A percentile compares a stretch with the other conserved stretches of the same genome.
Evolutionary conservation across 225 moss, liverwort and hornwort species (phyloP).

Genomic region (Antitrichia curtipendula): DNA sequence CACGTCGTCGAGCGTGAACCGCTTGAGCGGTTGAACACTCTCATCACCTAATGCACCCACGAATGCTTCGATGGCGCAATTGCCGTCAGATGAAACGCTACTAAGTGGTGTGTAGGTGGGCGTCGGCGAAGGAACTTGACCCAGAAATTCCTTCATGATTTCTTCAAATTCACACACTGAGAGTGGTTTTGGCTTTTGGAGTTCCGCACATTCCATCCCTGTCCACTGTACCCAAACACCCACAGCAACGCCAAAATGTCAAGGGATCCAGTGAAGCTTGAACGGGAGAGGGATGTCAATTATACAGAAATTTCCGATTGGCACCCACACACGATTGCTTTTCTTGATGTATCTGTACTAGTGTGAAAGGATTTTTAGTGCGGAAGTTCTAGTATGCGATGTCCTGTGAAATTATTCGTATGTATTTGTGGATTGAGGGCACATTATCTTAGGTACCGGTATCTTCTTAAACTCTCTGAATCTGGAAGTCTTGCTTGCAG

Average conservation of each 20-base stretch:
- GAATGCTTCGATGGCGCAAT: conserved; percentile 6
- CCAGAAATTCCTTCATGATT: conserved; percentile 21
- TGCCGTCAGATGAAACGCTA: conserved; percentile 12
- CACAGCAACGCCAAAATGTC: neutral
- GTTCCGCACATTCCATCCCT: conserved; percentile 13
- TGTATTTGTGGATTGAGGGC: neutral
- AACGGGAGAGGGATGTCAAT: neutral
- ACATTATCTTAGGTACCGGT: neutral
- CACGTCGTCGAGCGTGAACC: conserved; percentile 35
- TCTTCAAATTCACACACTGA: conserved; percentile 13
- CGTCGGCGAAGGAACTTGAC: conserved; percentile 5
- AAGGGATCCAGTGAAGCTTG: neutral
- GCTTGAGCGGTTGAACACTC: neutral
- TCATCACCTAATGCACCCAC: neutral
- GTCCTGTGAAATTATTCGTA: too few relatives aligned
- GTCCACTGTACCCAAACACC: conserved; percentile 16
- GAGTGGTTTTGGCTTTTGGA: neutral
- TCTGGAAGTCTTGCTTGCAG: neutral
- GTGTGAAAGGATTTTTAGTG: neutral
- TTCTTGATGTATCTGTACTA: neutral
- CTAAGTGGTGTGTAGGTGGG: conserved; percentile 18
- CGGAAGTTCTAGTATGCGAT: neutral
- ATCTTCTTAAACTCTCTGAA: neutral
- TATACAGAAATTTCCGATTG: neutral
- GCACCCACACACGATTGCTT: neutral